Evolutionary conservation across 176 grass and related monocot species (phyloP).

Genomic region (Oryza coarctata): DNA sequence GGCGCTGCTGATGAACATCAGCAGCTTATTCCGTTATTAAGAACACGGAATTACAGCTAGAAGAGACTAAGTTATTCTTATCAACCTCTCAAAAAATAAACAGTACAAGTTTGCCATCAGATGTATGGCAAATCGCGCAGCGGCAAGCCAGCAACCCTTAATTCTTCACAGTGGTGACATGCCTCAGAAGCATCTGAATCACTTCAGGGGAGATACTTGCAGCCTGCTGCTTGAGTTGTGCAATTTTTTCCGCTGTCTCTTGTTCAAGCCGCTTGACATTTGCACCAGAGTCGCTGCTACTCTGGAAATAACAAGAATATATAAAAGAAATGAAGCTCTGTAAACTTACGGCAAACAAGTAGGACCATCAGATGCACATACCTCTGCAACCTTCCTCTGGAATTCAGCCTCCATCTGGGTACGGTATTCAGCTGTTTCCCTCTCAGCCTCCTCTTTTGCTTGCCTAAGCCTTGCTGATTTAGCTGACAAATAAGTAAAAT

Average conservation of each 20-base stretch:
- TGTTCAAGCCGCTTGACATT: slow-evolving; percentile 81
- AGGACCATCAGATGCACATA: slow-evolving; percentile 14
- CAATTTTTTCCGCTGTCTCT: slow-evolving; percentile 68
- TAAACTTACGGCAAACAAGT: not conserved
- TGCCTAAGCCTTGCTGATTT: slow-evolving; percentile 76
- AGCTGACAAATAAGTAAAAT: slow-evolving; percentile 43
- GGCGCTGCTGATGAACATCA: not conserved
- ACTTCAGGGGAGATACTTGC: slow-evolving; percentile 60
- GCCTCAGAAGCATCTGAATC: slow-evolving; percentile 79
- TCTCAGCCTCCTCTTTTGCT: slow-evolving; percentile 92
- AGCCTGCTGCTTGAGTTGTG: slow-evolving; percentile 55
- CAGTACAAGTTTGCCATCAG: slow-evolving; percentile 19
- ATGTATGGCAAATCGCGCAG: not conserved
- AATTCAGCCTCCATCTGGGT: slow-evolving; percentile 76
- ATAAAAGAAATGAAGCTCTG: not conserved
- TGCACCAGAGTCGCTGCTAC: slow-evolving; percentile 69
- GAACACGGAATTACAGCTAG: slow-evolving; percentile 34
- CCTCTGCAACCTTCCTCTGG: slow-evolving; percentile 78
- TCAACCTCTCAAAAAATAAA: slow-evolving; percentile 33
- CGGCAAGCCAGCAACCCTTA: slow-evolving; percentile 12
- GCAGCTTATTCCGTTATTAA: slow-evolving; percentile 31
- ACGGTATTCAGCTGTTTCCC: slow-evolving; percentile 71
- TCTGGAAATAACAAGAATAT: slow-evolving; percentile 46
- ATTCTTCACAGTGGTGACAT: slow-evolving; percentile 84
- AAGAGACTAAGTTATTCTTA: slow-evolving; percentile 31